Evolutionary conservation across 805 yeast species (phyloP), one percentile per base, ranked within the genome.

Genomic region (Ogataea degrootiae): DNA sequence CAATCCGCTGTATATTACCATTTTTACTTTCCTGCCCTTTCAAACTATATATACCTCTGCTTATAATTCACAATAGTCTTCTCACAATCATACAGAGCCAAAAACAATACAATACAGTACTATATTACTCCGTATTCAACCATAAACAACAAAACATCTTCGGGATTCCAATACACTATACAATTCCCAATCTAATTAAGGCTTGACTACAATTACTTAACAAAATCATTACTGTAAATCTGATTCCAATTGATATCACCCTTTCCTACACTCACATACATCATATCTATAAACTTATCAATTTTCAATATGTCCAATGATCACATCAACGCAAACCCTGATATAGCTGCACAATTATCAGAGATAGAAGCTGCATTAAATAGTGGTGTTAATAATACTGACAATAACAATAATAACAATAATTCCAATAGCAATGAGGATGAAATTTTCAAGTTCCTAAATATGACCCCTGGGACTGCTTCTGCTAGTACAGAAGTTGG

Each of bases 371-470:
- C 31, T 17, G 19, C 39, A 17, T 16, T 36, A 36, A 36, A 16
- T 14, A 19, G 26, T 19, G 12, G 19, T 36, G 39, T 36, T 36
- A 5, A 17, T 9, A 36, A 9, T 16, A 36, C 3, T 12, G 19
- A 26, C 3, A 26, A 1, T 11, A 26, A 11, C 9, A 26, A 26
- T 26, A 26, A 26, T 4, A 9, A 26, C 33, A 41, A 21, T 21
- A 31, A 19, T 7, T 15, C 31, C 12, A 50, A 47, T 15, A 35
- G 35, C n/a, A 48, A 48, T 12, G 52, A 48, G 8, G 54, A 51
- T n/a, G 50, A 51, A 11, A 39, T 48, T 2, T 48, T 44, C 38
- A 43, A 46, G 33, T 48, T 47, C 31, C 21, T 51, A 17, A 48
- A 49, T 21, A 37, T 51, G n/a, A 49, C 55, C 2, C 51, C 51